Conservation (phyloP, 1,284 basidiomycete species). For the Leccinum solheimii region DNA sequence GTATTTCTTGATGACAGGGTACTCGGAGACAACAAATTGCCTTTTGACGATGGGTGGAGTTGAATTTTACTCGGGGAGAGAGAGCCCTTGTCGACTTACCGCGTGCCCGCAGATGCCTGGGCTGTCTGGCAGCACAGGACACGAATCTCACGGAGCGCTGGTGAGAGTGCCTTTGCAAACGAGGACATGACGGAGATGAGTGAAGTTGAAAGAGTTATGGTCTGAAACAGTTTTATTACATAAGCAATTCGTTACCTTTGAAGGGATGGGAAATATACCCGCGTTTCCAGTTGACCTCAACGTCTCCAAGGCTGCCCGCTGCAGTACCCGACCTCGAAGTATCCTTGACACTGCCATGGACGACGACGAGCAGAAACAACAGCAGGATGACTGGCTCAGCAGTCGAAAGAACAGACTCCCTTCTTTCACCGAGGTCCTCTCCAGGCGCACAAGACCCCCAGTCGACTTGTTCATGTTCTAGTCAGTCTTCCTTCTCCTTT, state of each 20-base stretch:
- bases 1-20: constrained; percentile 81
- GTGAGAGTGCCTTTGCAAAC: constrained; percentile 78
- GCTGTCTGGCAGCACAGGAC: constrained; percentile 85
- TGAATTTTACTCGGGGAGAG: constrained; percentile 12
- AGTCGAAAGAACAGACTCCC: constrained; percentile 71
- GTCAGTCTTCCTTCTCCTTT: constrained; percentile 41
- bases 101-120: constrained; percentile 75
- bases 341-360: constrained; percentile 41
- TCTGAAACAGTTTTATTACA: neutral
- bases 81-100: constrained; percentile 50
- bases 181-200: constrained; percentile 46
- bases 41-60: constrained; percentile 39
- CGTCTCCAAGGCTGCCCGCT: constrained; percentile 19
- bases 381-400: constrained; percentile 68
- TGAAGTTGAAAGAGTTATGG: neutral
- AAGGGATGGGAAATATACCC: constrained; percentile 2
- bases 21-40: constrained; percentile 81
- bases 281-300: constrained; percentile 15
- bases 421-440: constrained; percentile 83
- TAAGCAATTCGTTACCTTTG: constrained; percentile 2
- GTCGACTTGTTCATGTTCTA: constrained; percentile 99
- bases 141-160: constrained; percentile 83
- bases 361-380: constrained; percentile 55
- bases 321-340: constrained; percentile 11
- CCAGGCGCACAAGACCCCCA: constrained; percentile 85